Percentiles rank a stretch among this genome's conserved stretches.
These are phyloP conservation scores for Malania oleifera DNA, from an alignment of 164 flowering plant species.

Conservation along the genomic window DNA sequence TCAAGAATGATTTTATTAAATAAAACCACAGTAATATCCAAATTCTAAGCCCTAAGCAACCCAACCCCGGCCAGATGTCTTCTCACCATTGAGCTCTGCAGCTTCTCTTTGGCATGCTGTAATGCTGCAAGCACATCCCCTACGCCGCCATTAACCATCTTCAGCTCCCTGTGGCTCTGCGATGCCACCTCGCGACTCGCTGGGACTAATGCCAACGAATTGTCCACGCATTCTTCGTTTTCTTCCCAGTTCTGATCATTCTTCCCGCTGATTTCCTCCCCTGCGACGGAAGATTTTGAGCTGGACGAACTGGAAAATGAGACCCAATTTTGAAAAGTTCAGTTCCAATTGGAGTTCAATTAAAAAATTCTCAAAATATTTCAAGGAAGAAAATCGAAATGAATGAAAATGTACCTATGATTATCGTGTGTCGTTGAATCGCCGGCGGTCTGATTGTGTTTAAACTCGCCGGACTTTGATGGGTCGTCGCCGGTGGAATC, in stretches of 20 bases:
- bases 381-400: no score
- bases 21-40: no score
- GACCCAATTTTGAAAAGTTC: background rate
- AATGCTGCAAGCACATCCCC: slow-evolving; percentile 48
- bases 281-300: slow-evolving; percentile 13
- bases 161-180: slow-evolving; percentile 9
- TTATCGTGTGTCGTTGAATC: slow-evolving; percentile 15
- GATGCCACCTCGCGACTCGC: slow-evolving; percentile 14
- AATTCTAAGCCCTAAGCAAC: slow-evolving; percentile 7
- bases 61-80: slow-evolving; percentile 28
- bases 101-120: slow-evolving; percentile 40
- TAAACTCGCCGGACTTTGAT: slow-evolving; percentile 2
- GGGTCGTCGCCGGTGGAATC: background rate
- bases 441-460: slow-evolving; percentile 9
- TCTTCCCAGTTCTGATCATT: slow-evolving; percentile 14
- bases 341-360: background rate
- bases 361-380: no score
- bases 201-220: slow-evolving; percentile 49
- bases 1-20: no score
- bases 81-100: slow-evolving; percentile 43
- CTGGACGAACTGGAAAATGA: slow-evolving; percentile 11
- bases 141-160: slow-evolving; percentile 27
- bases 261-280: slow-evolving; percentile 9
- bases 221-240: slow-evolving; percentile 18
- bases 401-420: no score